Percentiles rank a stretch among this genome's conserved stretches.
These are phyloP conservation scores for Atalantia buxifolia DNA, from an alignment of 345 rosid species.

Conservation along the genomic window DNA sequence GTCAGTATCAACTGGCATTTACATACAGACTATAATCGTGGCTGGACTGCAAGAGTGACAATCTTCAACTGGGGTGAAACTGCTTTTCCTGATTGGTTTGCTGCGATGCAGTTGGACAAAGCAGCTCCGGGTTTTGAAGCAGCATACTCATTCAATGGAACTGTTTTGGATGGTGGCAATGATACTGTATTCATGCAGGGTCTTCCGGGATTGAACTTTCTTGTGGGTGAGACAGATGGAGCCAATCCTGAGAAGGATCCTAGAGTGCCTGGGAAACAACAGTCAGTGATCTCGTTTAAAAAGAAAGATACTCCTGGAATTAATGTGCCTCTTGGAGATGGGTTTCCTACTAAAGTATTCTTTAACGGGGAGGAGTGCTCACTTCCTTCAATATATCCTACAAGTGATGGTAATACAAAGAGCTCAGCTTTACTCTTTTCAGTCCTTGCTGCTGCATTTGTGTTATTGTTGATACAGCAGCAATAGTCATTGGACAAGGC, in stretches of 20 bases:
- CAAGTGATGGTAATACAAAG: constrained; percentile 35
- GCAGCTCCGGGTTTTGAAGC: constrained; percentile 76
- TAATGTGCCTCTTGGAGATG: constrained; percentile 67
- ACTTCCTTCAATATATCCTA: constrained; percentile 60
- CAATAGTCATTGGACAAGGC: constrained; percentile 22
- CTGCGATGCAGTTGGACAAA: constrained; percentile 60
- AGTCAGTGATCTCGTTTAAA: constrained; percentile 75
- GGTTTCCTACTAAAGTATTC: constrained; percentile 86
- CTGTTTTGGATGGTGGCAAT: constrained; percentile 38
- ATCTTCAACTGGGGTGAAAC: constrained; percentile 90
- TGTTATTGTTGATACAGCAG: constrained; percentile 35
- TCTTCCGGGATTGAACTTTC: constrained; percentile 69
- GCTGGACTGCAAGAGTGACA: constrained; percentile 88
- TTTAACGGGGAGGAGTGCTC: constrained; percentile 96
- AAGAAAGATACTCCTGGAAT: constrained; percentile 75
- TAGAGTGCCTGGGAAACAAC: constrained; percentile 92
- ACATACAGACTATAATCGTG: constrained; percentile 62
- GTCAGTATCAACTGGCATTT: constrained; percentile 94
- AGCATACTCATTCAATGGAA: constrained; percentile 82
- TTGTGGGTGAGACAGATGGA: constrained; percentile 62
- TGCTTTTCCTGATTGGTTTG: constrained; percentile 81
- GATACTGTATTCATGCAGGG: constrained; percentile 80
- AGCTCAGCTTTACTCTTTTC: constrained; percentile 19
- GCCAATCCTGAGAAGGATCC: constrained; percentile 57
- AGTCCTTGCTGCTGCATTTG: constrained; percentile 24